Evolutionary conservation across 139 green algal genomes (phyloP).

Genomic region (Nannochloris sp.): DNA sequence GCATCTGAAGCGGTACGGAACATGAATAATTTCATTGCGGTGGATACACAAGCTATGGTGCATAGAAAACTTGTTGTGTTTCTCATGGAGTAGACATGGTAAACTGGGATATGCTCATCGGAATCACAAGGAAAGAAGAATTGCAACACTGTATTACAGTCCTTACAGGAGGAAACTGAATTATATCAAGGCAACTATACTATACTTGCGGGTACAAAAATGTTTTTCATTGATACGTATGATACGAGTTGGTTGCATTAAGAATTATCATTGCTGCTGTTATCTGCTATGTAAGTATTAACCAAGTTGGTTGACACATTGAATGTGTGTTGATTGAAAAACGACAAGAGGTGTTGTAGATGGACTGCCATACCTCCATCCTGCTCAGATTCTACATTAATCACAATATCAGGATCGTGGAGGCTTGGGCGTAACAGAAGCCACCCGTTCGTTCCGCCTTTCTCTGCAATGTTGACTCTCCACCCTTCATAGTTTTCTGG

Average conservation of each 20-base stretch:
- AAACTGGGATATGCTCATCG: too few relatives aligned
- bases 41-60: constrained; percentile 16
- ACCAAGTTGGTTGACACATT: neutral
- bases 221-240: too few relatives aligned
- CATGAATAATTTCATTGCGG: constrained; percentile 11
- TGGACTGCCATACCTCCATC: constrained; percentile 34
- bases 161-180: too few relatives aligned
- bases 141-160: too few relatives aligned
- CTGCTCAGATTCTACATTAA: constrained; percentile 67
- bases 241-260: too few relatives aligned
- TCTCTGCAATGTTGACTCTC: constrained; percentile 65
- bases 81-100: too few relatives aligned
- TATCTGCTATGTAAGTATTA: too few relatives aligned
- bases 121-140: too few relatives aligned
- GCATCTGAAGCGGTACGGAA: constrained; percentile 3
- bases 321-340: constrained; percentile 13
- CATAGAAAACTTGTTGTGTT: constrained; percentile 3
- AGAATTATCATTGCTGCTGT: too few relatives aligned
- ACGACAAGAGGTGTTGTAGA: constrained; percentile 24
- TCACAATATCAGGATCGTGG: constrained; percentile 68
- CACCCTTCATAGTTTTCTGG: constrained; percentile 81
- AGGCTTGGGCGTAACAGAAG: constrained; percentile 75
- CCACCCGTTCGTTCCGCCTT: constrained; percentile 70
- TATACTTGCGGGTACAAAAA: too few relatives aligned
- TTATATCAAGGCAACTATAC: too few relatives aligned